Conservation (phyloP, 2,329 filamentous ascomycete species). For the Diaporthe eres region DNA sequence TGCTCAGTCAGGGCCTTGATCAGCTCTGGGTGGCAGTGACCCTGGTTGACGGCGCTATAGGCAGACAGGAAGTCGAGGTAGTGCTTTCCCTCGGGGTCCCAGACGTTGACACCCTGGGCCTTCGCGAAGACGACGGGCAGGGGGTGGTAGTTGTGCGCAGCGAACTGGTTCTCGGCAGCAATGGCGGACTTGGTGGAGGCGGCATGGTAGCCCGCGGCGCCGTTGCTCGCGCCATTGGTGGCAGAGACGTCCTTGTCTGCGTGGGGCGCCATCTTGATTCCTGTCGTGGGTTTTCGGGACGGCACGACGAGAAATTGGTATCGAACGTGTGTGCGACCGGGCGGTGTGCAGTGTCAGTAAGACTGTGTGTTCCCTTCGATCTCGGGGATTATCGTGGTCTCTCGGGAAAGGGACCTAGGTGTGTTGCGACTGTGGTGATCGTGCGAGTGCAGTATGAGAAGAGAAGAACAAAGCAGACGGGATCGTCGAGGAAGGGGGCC, state of each 20-base stretch:
- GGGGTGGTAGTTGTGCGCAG: slow-evolving; percentile 99
- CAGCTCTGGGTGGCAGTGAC: slow-evolving; percentile 96
- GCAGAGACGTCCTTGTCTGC: slow-evolving; percentile 59
- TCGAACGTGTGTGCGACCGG: not conserved
- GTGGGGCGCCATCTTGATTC: slow-evolving; percentile 70
- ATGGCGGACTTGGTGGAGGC: slow-evolving; percentile 86
- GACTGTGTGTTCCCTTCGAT: not conserved
- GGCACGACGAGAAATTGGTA: not conserved
- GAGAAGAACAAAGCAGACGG: slow-evolving; percentile 9
- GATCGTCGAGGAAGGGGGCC: not conserved
- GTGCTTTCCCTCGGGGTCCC: slow-evolving; percentile 95
- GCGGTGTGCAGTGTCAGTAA: not conserved
- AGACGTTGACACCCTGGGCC: slow-evolving; percentile 88
- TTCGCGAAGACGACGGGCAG: slow-evolving; percentile 93
- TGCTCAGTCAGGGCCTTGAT: slow-evolving; percentile 92
- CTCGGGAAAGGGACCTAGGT: slow-evolving; percentile 7
- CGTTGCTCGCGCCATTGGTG: slow-evolving; percentile 52
- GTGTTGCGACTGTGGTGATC: slow-evolving; percentile 1
- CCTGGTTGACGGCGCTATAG: slow-evolving; percentile 98
- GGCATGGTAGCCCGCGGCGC: slow-evolving; percentile 74
- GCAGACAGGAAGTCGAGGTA: slow-evolving; percentile 99
- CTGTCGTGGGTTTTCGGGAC: not conserved
- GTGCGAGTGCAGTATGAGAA: not conserved
- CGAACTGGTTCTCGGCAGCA: slow-evolving; percentile 83
- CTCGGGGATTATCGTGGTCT: slow-evolving; percentile 9